phyloP scores from a whole-genome alignment of 1,284 basidiomycete species.

The Neonothopanus nambi region DNA sequence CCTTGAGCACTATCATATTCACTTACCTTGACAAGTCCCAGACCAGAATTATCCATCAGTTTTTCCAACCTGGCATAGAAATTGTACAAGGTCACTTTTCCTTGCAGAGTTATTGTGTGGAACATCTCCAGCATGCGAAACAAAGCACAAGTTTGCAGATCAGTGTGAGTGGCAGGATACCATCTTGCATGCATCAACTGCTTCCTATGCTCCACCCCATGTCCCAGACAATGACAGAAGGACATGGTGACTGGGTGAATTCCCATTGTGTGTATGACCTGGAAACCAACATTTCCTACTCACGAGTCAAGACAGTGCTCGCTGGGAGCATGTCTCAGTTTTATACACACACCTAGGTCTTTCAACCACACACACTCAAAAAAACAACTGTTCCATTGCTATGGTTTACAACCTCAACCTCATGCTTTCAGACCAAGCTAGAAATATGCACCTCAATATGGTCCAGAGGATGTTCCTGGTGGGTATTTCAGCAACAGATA shows the following conservation, averaged over 20 bases:
- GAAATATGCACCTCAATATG: constrained; percentile 17
- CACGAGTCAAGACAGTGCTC: not conserved
- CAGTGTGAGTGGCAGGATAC: constrained; percentile 20
- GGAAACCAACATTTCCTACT: too few relatives aligned
- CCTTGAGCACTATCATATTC: too few relatives aligned
- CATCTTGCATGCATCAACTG: constrained; percentile 17
- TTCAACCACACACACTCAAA: constrained; percentile 7
- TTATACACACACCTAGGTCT: constrained; percentile 13
- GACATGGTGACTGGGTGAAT: constrained; percentile 13
- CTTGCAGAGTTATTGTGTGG: too few relatives aligned
- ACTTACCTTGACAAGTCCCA: constrained; percentile 2
- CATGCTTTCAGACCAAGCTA: not conserved
- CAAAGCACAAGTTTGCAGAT: constrained; percentile 23
- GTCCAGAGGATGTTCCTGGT: constrained; percentile 19
- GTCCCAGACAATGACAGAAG: constrained; percentile 15
- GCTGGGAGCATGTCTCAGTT: constrained; percentile 16
- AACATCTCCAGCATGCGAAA: too few relatives aligned
- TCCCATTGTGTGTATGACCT: constrained; percentile 16
- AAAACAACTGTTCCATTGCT: constrained; percentile 16
- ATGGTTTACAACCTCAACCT: not conserved
- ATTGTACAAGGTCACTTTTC: constrained; percentile 21
- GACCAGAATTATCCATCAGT: constrained; percentile 18
- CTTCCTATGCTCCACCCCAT: not conserved
- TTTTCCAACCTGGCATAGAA: constrained; percentile 22
- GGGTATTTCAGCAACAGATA: constrained; percentile 15